phyloP scores from a whole-genome alignment of 1,284 basidiomycete genomes.

The Tilletia indica region DNA sequence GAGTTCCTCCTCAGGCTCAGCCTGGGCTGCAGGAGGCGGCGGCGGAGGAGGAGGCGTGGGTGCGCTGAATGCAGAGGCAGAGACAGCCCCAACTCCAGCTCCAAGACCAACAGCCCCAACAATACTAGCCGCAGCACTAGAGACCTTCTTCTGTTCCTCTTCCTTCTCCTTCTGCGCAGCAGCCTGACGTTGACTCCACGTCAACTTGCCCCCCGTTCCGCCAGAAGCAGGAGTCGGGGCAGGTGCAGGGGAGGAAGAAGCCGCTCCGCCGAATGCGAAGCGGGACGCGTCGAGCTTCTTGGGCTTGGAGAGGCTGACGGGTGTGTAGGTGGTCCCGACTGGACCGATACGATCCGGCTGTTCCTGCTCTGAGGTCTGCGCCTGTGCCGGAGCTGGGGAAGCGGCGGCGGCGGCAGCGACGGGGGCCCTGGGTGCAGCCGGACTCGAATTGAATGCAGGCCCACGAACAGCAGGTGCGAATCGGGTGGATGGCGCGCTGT shows the following conservation, averaged over 20 bases:
- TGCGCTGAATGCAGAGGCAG: constrained; percentile 18
- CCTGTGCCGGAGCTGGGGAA: not conserved
- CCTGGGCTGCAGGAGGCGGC: constrained; percentile 28
- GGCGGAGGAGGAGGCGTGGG: constrained; percentile 26
- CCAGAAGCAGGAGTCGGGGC: constrained; percentile 32
- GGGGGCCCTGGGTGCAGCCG: constrained; percentile 18
- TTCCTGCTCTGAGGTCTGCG: constrained; percentile 24
- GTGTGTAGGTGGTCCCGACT: constrained; percentile 52
- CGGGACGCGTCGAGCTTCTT: constrained; percentile 52
- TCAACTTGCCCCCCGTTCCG: constrained; percentile 42
- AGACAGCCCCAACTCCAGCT: not conserved
- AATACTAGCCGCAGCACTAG: constrained; percentile 12
- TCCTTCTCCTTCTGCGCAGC: constrained; percentile 45
- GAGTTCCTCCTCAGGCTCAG: not conserved
- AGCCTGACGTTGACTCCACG: constrained; percentile 54
- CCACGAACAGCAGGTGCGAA: constrained; percentile 7
- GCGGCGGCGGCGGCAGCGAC: constrained; percentile 20
- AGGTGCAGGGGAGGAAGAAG: constrained; percentile 24
- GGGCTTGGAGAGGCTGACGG: constrained; percentile 49
- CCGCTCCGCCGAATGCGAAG: constrained; percentile 40
- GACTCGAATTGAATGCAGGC: not conserved
- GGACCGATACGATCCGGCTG: constrained; percentile 52
- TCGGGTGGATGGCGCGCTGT: not conserved
- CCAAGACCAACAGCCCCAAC: not conserved
- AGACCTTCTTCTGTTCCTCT: constrained; percentile 34